Percentiles rank a stretch among this genome's conserved stretches.
phyloP scores from a whole-genome alignment of 169 alveolate genomes.

The Eimeria nieschulzi region DNA sequence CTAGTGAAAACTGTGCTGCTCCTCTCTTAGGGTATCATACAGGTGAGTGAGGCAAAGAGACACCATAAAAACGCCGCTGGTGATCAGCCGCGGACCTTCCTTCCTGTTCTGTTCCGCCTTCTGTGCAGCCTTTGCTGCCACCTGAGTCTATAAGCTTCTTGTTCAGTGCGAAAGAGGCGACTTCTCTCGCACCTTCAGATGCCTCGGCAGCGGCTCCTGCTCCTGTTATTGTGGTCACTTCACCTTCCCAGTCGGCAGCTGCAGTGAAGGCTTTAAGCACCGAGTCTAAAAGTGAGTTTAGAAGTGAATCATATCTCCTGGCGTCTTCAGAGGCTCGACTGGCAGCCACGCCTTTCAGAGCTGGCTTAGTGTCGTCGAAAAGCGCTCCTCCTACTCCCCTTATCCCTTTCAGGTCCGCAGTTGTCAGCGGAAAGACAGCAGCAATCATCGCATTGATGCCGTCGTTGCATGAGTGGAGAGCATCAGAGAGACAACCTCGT shows the following conservation, averaged over 20 bases:
- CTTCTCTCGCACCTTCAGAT: neutral
- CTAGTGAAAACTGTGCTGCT: too few relatives aligned
- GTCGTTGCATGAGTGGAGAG: neutral
- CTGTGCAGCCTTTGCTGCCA: too few relatives aligned
- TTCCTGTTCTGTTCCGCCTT: too few relatives aligned
- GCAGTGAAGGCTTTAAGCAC: constrained; percentile 30
- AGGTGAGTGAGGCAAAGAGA: constrained; percentile 36
- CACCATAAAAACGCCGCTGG: constrained; percentile 5
- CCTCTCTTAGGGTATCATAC: neutral
- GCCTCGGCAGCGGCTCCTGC: neutral
- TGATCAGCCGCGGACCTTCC: neutral
- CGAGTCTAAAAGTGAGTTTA: neutral
- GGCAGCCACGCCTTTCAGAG: too few relatives aligned
- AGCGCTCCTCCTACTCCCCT: neutral
- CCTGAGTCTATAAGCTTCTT: too few relatives aligned
- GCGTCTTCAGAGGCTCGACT: too few relatives aligned
- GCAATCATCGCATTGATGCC: neutral
- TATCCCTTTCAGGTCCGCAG: neutral
- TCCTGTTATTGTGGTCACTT: neutral
- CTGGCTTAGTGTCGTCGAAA: too few relatives aligned
- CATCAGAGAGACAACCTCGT: neutral
- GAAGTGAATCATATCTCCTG: too few relatives aligned
- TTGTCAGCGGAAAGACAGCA: neutral
- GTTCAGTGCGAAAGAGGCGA: too few relatives aligned
- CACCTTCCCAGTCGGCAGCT: constrained; percentile 37